Percentiles rank a stretch among this genome's conserved stretches.
These are phyloP conservation scores for Metschnikowia chrysomelidarum DNA, from an alignment of 805 yeast genomes.

Conservation along the genomic window DNA sequence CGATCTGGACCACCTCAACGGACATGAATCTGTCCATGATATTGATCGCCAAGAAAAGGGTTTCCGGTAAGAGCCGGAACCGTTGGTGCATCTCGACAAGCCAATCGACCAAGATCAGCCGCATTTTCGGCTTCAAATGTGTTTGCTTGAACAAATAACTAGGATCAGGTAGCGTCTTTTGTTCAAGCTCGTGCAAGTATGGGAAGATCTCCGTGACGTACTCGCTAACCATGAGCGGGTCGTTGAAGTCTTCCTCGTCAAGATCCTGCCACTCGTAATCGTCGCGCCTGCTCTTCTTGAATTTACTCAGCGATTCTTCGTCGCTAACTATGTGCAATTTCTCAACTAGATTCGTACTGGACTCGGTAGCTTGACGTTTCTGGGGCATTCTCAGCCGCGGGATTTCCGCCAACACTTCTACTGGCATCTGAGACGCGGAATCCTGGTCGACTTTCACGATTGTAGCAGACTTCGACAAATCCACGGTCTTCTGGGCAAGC, in stretches of 20 bases:
- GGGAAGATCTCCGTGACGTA: conserved; percentile 85
- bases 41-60: conserved; percentile 78
- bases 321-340: conserved; percentile 14
- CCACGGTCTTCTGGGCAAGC: conserved; percentile 21
- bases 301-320: conserved; percentile 13
- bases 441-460: conserved; percentile 11
- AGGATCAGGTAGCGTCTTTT: conserved; percentile 69
- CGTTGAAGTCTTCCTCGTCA: conserved; percentile 67
- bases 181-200: conserved; percentile 70
- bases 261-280: conserved; percentile 69
- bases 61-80: conserved; percentile 82
- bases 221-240: conserved; percentile 86
- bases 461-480: conserved; percentile 6
- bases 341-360: conserved; percentile 38
- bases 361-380: conserved; percentile 58
- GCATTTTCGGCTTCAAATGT: conserved; percentile 73
- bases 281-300: conserved; percentile 37
- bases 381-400: conserved; percentile 34
- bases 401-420: neutral
- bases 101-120: conserved; percentile 92
- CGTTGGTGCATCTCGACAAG: conserved; percentile 82
- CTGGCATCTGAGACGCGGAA: neutral
- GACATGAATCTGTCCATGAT: conserved; percentile 86
- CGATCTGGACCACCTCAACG: conserved; percentile 68
- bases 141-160: conserved; percentile 63